Evolutionary conservation across 805 yeast species (phyloP), one percentile per base, ranked within the genome.

Genomic region (Yamadazyma paraphyllophila): DNA sequence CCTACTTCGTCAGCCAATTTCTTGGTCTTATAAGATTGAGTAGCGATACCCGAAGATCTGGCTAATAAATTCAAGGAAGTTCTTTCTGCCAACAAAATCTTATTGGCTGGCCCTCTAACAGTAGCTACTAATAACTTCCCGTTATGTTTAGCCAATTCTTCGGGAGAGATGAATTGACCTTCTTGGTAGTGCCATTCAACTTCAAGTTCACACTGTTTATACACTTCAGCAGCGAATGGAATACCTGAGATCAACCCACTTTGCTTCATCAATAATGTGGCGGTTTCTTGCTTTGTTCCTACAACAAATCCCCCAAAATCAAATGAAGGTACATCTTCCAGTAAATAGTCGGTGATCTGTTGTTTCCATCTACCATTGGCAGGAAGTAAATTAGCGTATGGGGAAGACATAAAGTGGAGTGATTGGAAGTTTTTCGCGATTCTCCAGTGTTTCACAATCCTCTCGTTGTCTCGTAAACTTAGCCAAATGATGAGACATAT

Each of bases 241-340:
- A 87, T 80, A 27, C 98, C 97, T 34, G 88, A 80, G 4, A 92
- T 67, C 4, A 88, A 73, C 20, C 97, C 97, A 34, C 74, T 71
- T 48, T 84, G 83, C 65, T 91, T 91, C 74, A 95, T 86, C 66
- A 78, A 85, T 36, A 91, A 70, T 2, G 88, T 81, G 2, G 96
- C 97, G 2, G 81, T 71, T 57, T 88, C 85, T 2, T 55, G 54
- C 36, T 76, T 83, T 44, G 77, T 76, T 10, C 98, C 97, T n/a
- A 92, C 98, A 2, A 92, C 98, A 57, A 70, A 88, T 2, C 97
- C 98, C 29, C 98, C 98, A 57, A 83, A 86, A 63, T 91, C 98
- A 57, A 92, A 92, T 0, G 95, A 81, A 1, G 98, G 97, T 12
- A 87, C 92, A 57, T 91, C 98, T 59, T 91, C 98, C 4, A 78